phyloP scores from a whole-genome alignment of 805 yeast species.

The Candida xyloterini region DNA sequence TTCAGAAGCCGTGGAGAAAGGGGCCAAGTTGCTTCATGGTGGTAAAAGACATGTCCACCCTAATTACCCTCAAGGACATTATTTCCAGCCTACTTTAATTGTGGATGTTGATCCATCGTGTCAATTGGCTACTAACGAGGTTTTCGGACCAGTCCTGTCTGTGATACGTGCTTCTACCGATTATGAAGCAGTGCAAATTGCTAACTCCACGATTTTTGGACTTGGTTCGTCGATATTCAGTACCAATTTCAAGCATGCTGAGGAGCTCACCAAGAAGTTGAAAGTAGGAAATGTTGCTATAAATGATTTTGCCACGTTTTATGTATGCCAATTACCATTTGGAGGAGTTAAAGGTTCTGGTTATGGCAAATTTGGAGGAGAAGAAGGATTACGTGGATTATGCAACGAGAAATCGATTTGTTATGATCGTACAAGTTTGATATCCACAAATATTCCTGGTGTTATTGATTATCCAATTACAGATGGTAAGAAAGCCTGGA shows the following conservation, averaged over 20 bases:
- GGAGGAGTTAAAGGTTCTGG: conserved; percentile 95
- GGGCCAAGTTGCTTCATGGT: conserved; percentile 80
- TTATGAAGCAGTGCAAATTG: conserved; percentile 68
- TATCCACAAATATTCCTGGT: conserved; percentile 81
- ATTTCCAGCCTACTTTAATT: conserved; percentile 85
- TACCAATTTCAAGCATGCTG: conserved; percentile 50
- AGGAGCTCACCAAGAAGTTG: conserved; percentile 59
- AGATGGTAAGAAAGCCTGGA: conserved; percentile 82
- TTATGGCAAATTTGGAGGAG: conserved; percentile 97
- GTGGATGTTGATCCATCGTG: conserved; percentile 75
- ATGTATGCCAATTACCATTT: conserved; percentile 94
- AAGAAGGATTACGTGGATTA: conserved; percentile 89
- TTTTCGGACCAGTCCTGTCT: conserved; percentile 89
- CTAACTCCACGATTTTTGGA: conserved; percentile 85
- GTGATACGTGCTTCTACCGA: conserved; percentile 68
- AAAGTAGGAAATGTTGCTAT: conserved; percentile 92
- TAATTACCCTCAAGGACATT: conserved; percentile 92
- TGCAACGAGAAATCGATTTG: conserved; percentile 87
- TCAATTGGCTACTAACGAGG: conserved; percentile 85
- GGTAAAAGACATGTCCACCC: conserved; percentile 84
- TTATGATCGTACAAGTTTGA: conserved; percentile 73
- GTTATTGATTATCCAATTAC: conserved; percentile 90
- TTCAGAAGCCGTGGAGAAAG: conserved; percentile 68
- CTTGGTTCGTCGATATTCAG: conserved; percentile 93
- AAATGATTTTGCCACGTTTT: conserved; percentile 95